These are phyloP conservation scores for Trametes elegans DNA, from an alignment of 768 basidiomycete genomes.

Conservation along the genomic window DNA sequence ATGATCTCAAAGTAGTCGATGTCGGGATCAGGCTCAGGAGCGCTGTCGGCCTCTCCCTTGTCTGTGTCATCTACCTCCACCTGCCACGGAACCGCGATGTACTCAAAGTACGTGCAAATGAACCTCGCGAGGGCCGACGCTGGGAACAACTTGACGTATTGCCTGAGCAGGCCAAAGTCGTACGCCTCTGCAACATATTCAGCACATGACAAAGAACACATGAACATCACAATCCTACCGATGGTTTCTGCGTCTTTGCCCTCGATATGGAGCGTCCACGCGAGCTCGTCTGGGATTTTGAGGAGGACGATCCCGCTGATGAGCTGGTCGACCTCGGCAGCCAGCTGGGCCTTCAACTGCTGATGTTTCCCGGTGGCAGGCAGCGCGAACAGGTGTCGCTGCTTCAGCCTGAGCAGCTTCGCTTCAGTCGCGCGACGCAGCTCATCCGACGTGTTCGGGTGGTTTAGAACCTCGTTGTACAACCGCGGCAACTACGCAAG, in stretches of 20 bases:
- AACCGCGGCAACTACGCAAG: conserved; percentile 59
- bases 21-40: conserved; percentile 21
- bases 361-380: conserved; percentile 38
- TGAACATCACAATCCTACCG: conserved; percentile 42
- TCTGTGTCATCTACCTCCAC: conserved; percentile 39
- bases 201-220: neutral
- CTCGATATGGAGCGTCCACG: conserved; percentile 81
- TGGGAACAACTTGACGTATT: conserved; percentile 69
- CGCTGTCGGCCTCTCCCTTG: conserved; percentile 18
- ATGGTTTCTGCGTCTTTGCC: conserved; percentile 63
- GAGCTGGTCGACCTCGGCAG: conserved; percentile 68
- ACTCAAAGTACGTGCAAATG: conserved; percentile 66
- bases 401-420: conserved; percentile 67
- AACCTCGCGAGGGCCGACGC: conserved; percentile 51
- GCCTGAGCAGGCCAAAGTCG: conserved; percentile 50
- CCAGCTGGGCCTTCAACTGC: conserved; percentile 43
- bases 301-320: conserved; percentile 76
- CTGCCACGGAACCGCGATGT: conserved; percentile 47
- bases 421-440: conserved; percentile 76
- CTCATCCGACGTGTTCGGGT: conserved; percentile 75
- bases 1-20: conserved; percentile 62
- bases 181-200: conserved; percentile 51
- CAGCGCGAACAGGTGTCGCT: conserved; percentile 59
- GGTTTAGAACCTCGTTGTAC: conserved; percentile 79
- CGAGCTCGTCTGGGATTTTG: conserved; percentile 71